phyloP scores from a whole-genome alignment of 768 basidiomycete species.

The Russula vinacea region DNA sequence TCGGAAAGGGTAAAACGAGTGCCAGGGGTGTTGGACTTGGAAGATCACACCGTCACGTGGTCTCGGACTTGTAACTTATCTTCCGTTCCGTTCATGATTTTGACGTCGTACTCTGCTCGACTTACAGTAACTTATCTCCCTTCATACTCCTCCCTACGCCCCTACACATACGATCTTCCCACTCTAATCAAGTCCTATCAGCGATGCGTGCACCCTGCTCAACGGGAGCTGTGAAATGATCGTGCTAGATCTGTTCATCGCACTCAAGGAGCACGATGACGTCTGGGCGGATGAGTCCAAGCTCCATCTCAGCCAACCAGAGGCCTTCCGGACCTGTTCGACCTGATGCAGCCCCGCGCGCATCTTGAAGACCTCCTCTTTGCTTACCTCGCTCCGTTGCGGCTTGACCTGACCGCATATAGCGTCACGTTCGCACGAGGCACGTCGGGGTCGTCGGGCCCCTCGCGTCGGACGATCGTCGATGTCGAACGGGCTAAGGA shows the following conservation, averaged over 20 bases:
- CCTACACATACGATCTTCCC: slow-evolving; percentile 75
- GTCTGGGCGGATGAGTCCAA: slow-evolving; percentile 71
- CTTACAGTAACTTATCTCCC: slow-evolving; percentile 73
- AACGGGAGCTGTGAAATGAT: too few relatives aligned
- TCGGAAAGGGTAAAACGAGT: neutral
- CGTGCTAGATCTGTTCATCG: too few relatives aligned
- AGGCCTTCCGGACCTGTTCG: slow-evolving; percentile 77
- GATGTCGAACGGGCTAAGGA: too few relatives aligned
- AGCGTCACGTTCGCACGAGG: too few relatives aligned
- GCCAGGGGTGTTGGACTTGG: too few relatives aligned
- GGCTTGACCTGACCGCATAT: too few relatives aligned
- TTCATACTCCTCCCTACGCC: slow-evolving; percentile 57
- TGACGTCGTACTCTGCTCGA: slow-evolving; percentile 59
- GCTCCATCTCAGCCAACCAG: slow-evolving; percentile 72
- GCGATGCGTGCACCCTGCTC: slow-evolving; percentile 27
- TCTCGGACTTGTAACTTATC: too few relatives aligned
- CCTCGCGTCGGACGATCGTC: slow-evolving; percentile 27
- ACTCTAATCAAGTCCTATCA: neutral
- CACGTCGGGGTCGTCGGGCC: slow-evolving; percentile 17
- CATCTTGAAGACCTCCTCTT: slow-evolving; percentile 69
- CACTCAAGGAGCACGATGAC: slow-evolving; percentile 73
- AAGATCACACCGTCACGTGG: too few relatives aligned
- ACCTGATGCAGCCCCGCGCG: slow-evolving; percentile 74
- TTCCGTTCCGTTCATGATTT: too few relatives aligned
- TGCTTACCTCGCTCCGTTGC: slow-evolving; percentile 40